Conservation (phyloP, 2,329 filamentous ascomycete genomes). For the Coniochaeta ligniaria region DNA sequence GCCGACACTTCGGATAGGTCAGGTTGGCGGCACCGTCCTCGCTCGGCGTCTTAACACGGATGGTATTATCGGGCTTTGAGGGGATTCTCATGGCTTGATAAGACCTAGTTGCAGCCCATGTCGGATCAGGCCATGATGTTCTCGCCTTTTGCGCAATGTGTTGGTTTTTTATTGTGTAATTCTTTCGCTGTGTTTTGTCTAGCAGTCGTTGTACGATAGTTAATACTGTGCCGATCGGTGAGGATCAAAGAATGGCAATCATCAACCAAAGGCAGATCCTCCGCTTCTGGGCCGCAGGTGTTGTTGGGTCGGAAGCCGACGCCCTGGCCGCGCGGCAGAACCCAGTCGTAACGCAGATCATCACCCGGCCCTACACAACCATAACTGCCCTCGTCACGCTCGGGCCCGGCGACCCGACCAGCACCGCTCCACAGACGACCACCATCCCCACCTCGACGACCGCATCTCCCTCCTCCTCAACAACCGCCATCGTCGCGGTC, state of each 20-base stretch:
- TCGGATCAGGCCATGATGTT: background rate
- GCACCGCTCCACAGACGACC: constrained; percentile 7
- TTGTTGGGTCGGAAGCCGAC: background rate
- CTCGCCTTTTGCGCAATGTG: background rate
- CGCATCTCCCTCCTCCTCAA: constrained; percentile 10
- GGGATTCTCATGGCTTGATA: background rate
- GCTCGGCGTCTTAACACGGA: background rate
- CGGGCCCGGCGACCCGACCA: constrained; percentile 9
- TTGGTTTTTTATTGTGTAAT: background rate
- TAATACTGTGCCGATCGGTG: background rate
- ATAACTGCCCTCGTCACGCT: constrained; percentile 27
- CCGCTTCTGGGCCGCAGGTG: background rate
- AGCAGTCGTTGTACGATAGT: background rate
- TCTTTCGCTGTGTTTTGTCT: background rate
- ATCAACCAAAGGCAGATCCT: background rate
- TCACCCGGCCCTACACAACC: constrained; percentile 25
- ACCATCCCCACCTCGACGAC: constrained; percentile 4
- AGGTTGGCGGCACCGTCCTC: background rate
- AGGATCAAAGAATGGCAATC: background rate
- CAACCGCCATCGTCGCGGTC: background rate
- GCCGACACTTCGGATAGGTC: background rate
- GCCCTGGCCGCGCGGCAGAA: constrained; percentile 3
- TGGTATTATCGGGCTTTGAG: background rate
- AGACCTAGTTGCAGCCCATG: background rate
- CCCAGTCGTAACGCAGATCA: constrained; percentile 27